Evolutionary conservation across 129 eudicot species (phyloP).

Genomic region (Heracleum sosnowskyi): DNA sequence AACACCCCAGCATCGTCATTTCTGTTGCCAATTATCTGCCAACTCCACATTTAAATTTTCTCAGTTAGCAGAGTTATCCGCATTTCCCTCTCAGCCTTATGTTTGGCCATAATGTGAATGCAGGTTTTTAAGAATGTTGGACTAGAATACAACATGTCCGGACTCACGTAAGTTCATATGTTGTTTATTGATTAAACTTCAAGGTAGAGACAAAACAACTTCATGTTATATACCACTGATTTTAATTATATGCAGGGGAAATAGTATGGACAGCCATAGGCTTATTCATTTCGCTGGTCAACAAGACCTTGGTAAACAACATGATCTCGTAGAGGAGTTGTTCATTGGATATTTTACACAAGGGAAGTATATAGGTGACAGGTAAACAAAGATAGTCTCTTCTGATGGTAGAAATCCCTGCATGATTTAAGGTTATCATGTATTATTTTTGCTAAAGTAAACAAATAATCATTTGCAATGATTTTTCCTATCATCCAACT

Average conservation of each 20-base stretch:
- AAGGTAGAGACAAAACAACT: neutral
- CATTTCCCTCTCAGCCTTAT: too few relatives aligned
- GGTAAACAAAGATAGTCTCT: constrained; percentile 24
- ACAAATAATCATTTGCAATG: neutral
- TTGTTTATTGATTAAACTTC: neutral
- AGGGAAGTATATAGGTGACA: constrained; percentile 88
- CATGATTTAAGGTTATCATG: neutral
- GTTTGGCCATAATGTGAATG: constrained; percentile 6
- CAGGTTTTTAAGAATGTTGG: constrained; percentile 83
- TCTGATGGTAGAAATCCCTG: neutral
- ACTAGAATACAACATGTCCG: constrained; percentile 55
- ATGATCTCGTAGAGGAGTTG: constrained; percentile 83
- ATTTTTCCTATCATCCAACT: neutral
- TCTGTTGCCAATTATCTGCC: neutral
- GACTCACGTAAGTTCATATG: constrained; percentile 68
- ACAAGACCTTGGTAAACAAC: constrained; percentile 75
- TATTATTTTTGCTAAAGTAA: neutral
- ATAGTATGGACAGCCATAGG: constrained; percentile 88
- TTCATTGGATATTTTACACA: constrained; percentile 77
- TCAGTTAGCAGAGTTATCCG: too few relatives aligned
- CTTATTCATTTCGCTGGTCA: constrained; percentile 83
- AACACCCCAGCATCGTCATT: neutral
- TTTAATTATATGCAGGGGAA: constrained; percentile 53
- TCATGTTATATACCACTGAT: constrained; percentile 6
- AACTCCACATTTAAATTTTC: neutral